A percentile compares a stretch with the other conserved stretches of the same genome.
Conservation (phyloP, 1,139 yeast genomes). For the Nakaseomyces sp. region DNA sequence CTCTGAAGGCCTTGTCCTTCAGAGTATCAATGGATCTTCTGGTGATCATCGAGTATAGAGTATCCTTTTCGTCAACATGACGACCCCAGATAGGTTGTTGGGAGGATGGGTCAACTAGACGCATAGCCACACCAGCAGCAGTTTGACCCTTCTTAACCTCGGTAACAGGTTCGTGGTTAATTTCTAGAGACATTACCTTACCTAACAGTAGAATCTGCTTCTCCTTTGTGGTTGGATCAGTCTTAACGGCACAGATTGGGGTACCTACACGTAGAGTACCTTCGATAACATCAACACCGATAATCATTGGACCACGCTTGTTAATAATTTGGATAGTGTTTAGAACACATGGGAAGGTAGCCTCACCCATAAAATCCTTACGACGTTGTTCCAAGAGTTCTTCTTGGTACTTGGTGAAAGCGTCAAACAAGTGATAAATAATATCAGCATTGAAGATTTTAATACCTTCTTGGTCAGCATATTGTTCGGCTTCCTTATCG, state of each 20-base stretch:
- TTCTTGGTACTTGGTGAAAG: conserved; percentile 85
- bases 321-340: conserved; percentile 93
- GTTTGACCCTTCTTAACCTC: conserved; percentile 90
- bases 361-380: conserved; percentile 78
- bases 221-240: conserved; percentile 75
- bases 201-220: conserved; percentile 71
- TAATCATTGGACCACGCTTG: conserved; percentile 98
- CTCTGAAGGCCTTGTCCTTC: conserved; percentile 96
- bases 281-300: conserved; percentile 94
- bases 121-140: conserved; percentile 96
- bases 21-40: conserved; percentile 92
- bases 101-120: conserved; percentile 85
- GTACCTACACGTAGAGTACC: conserved; percentile 88
- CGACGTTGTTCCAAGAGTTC: conserved; percentile 84
- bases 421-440: conserved; percentile 92
- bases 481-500: conserved; percentile 97
- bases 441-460: conserved; percentile 92
- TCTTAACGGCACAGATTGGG: conserved; percentile 89
- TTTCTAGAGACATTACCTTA: conserved; percentile 81
- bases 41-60: conserved; percentile 75
- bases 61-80: conserved; percentile 90
- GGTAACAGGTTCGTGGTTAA: conserved; percentile 78
- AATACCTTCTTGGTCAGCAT: conserved; percentile 87
- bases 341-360: conserved; percentile 91
- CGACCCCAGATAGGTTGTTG: conserved; percentile 99